phyloP scores from a whole-genome alignment of 2,329 filamentous ascomycete genomes.

The Alternaria rosae region DNA sequence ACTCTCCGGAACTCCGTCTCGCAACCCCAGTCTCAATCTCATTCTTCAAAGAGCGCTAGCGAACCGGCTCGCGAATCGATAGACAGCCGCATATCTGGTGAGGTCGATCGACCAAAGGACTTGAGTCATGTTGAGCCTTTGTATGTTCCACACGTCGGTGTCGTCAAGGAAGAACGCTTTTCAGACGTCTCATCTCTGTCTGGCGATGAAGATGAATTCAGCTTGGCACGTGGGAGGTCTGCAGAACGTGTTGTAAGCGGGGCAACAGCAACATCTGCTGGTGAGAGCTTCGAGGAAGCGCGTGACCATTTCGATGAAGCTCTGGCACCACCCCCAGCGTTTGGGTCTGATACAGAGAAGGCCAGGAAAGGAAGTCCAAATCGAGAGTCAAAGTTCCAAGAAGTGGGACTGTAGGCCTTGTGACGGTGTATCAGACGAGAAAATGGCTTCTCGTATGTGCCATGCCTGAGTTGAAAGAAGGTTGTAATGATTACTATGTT shows the following conservation, averaged over 20 bases:
- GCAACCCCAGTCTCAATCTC: constrained; percentile 22
- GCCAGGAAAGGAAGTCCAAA: constrained; percentile 38
- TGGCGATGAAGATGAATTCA: constrained; percentile 18
- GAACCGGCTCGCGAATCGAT: constrained; percentile 14
- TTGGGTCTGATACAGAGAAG: constrained; percentile 36
- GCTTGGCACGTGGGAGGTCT: constrained; percentile 28
- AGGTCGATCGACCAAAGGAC: constrained; percentile 17
- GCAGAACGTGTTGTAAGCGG: constrained; percentile 30
- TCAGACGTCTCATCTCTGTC: constrained; percentile 49
- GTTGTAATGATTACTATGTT: constrained; percentile 1
- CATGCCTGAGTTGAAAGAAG: background rate
- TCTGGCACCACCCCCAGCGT: constrained; percentile 51
- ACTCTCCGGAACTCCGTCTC: constrained; percentile 40
- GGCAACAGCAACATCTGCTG: constrained; percentile 47
- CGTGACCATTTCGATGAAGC: constrained; percentile 59
- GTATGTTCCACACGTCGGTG: constrained; percentile 19
- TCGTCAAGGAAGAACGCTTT: constrained; percentile 22
- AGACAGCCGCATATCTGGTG: constrained; percentile 8
- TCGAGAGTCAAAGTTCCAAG: constrained; percentile 46
- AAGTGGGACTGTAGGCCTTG: constrained; percentile 36
- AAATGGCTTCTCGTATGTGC: background rate
- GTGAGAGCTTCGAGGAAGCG: constrained; percentile 62
- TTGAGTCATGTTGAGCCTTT: constrained; percentile 24
- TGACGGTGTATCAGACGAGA: background rate
- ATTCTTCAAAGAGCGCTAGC: constrained; percentile 6